phyloP scores from a whole-genome alignment of 352 stramenopile genomes.

The Pythium vanterpoolii region DNA sequence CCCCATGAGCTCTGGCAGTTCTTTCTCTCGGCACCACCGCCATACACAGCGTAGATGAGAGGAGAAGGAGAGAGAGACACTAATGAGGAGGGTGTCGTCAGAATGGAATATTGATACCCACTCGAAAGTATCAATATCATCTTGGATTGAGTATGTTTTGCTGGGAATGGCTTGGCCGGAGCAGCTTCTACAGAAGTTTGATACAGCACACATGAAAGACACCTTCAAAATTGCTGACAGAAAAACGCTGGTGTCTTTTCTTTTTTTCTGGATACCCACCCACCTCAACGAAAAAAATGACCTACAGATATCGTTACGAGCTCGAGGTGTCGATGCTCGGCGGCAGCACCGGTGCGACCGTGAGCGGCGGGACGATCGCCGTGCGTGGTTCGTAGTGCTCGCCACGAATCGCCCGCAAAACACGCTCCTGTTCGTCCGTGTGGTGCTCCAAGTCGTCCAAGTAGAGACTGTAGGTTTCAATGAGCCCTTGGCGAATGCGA shows the following conservation, averaged over 20 bases:
- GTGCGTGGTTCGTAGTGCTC: constrained; percentile 34
- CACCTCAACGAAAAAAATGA: not conserved
- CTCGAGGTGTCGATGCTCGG: not conserved
- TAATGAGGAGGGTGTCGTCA: no score
- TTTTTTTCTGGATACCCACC: not conserved
- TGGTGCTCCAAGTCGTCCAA: constrained; percentile 84
- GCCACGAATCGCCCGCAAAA: constrained; percentile 73
- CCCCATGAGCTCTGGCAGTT: constrained; percentile 27
- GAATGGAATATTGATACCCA: no score
- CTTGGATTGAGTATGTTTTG: no score
- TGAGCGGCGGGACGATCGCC: not conserved
- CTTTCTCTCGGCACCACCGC: constrained; percentile 9
- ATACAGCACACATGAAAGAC: not conserved
- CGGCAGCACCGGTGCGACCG: constrained; percentile 1
- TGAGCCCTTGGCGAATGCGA: constrained; percentile 82
- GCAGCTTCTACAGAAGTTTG: not conserved
- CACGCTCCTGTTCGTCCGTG: constrained; percentile 76
- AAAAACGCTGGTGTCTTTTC: not conserved
- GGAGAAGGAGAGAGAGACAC: no score
- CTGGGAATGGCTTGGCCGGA: no score
- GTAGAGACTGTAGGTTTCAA: constrained; percentile 88
- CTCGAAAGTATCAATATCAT: no score
- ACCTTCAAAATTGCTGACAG: not conserved
- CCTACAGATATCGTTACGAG: not conserved
- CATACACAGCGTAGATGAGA: not conserved